These are phyloP conservation scores for Diaporthe ampelina DNA, from an alignment of 2,329 filamentous ascomycete species.

Conservation along the genomic window DNA sequence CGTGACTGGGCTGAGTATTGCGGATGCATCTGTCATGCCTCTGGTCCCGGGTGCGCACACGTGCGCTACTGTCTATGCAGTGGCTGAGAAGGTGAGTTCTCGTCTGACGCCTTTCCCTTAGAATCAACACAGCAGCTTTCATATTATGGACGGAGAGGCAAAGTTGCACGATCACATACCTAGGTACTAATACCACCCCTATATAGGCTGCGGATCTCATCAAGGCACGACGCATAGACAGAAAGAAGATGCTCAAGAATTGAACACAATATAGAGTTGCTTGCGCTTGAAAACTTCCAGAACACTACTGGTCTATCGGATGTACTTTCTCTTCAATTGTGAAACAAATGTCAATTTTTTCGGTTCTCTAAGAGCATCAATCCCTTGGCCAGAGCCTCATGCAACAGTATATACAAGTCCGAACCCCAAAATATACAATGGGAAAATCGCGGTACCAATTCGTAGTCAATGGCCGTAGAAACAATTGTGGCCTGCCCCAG, in stretches of 20 bases:
- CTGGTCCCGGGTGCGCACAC: slow-evolving; percentile 28
- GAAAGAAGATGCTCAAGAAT: not conserved
- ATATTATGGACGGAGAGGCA: too few species aligned
- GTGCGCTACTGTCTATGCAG: slow-evolving; percentile 31
- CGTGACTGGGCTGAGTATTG: slow-evolving; percentile 30
- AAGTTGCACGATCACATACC: too few species aligned
- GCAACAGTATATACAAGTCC: too few species aligned
- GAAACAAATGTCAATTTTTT: not conserved
- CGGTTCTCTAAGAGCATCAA: not conserved
- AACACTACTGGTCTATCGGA: not conserved
- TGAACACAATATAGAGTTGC: not conserved
- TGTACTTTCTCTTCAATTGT: not conserved
- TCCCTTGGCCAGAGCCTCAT: too few species aligned
- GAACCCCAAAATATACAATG: not conserved
- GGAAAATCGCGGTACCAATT: not conserved
- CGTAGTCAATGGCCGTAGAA: not conserved
- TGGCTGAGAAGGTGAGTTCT: slow-evolving; percentile 31
- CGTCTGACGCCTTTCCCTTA: not conserved
- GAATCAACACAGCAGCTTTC: not conserved
- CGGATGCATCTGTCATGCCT: slow-evolving; percentile 37
- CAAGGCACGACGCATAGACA: not conserved
- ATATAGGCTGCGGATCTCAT: slow-evolving; percentile 1
- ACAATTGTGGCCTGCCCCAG: not conserved
- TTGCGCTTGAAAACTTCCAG: not conserved
- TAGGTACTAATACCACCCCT: not conserved